Conservation (phyloP, 2,329 filamentous ascomycete species). For the Coniochaeta sp. region DNA sequence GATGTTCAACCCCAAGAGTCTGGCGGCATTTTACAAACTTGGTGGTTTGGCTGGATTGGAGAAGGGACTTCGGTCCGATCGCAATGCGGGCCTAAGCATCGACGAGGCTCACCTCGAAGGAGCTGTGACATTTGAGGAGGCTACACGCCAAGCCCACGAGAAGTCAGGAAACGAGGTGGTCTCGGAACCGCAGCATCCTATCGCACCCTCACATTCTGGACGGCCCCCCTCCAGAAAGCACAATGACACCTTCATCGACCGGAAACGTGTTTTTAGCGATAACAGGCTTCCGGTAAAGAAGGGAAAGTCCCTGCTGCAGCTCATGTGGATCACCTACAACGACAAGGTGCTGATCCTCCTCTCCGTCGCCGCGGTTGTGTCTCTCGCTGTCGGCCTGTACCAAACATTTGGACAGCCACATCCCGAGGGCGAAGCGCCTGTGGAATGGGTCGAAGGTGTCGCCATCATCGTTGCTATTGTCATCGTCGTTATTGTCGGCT, state of each 20-base stretch:
- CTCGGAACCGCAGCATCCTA: constrained; percentile 3
- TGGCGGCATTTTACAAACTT: constrained; percentile 72
- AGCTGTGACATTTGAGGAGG: constrained; percentile 65
- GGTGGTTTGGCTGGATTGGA: constrained; percentile 74
- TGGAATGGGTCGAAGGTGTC: constrained; percentile 77
- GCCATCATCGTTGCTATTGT: constrained; percentile 75
- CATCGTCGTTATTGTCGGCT: constrained; percentile 71
- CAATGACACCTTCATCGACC: constrained; percentile 45
- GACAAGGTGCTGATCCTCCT: constrained; percentile 73
- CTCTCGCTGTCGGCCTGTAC: constrained; percentile 67
- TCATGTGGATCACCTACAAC: constrained; percentile 80
- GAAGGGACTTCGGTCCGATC: constrained; percentile 67
- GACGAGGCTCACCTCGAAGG: constrained; percentile 66
- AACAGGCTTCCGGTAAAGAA: constrained; percentile 70
- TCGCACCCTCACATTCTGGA: neutral
- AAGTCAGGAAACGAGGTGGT: constrained; percentile 27
- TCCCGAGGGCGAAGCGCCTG: constrained; percentile 39
- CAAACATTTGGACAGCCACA: constrained; percentile 61
- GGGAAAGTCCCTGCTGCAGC: constrained; percentile 62
- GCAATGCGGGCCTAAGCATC: constrained; percentile 64
- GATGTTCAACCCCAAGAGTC: constrained; percentile 81
- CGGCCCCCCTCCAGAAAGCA: constrained; percentile 1
- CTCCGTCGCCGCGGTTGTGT: constrained; percentile 63
- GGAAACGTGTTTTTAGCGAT: constrained; percentile 64
- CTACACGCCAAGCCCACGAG: constrained; percentile 27